A percentile compares a stretch with the other conserved stretches of the same genome.
Conservation (phyloP, 176 grass and related monocot genomes). For the Thalia dealbata region DNA sequence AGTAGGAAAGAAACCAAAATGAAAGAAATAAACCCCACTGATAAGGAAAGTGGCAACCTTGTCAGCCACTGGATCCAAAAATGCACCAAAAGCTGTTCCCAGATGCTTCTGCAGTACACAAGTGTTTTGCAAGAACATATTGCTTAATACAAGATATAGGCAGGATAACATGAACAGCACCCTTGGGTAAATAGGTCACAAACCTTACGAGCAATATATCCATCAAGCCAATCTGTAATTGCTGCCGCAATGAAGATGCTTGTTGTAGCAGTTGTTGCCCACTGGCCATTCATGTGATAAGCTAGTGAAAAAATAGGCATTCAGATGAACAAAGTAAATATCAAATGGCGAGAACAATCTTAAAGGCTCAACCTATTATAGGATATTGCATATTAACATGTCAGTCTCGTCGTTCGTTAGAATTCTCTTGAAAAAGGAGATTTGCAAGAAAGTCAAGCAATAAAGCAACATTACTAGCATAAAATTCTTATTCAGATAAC, state of each 20-base stretch:
- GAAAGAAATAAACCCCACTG: background rate
- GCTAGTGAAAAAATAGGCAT: constrained; percentile 38
- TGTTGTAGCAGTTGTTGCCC: constrained; percentile 80
- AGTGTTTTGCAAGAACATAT: background rate
- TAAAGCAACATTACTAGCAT: no score
- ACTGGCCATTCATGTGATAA: constrained; percentile 71
- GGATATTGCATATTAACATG: background rate
- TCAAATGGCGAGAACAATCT: background rate
- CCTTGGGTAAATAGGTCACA: background rate
- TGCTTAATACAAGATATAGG: background rate
- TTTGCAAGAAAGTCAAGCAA: background rate
- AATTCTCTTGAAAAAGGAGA: background rate
- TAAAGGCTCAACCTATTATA: background rate
- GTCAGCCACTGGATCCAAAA: constrained; percentile 98
- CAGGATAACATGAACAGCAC: background rate
- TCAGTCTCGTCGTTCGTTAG: background rate
- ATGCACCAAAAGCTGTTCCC: constrained; percentile 95
- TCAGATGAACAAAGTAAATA: constrained; percentile 5
- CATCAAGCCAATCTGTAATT: constrained; percentile 95
- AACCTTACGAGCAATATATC: constrained; percentile 96
- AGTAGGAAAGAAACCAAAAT: background rate
- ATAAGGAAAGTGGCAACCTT: constrained; percentile 39
- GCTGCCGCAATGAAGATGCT: constrained; percentile 87
- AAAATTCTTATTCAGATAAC: no score
- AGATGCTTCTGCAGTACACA: constrained; percentile 61